Evolutionary conservation across 768 basidiomycete species (phyloP), one percentile per base, ranked within the genome.

Genomic region (Coprinopsis marcescibilis): DNA sequence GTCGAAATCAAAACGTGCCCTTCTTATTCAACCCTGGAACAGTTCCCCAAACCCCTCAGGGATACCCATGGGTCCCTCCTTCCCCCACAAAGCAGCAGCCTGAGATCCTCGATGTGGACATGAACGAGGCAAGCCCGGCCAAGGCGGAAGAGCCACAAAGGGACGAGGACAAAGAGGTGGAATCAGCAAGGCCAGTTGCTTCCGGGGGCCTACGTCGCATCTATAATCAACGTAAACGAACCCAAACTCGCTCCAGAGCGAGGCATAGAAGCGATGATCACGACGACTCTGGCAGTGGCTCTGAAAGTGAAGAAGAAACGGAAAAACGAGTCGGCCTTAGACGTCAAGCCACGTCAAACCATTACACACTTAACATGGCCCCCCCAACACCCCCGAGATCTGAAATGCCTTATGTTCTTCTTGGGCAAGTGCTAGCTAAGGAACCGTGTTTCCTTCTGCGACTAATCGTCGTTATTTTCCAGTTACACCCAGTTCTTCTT

Each of bases 401-500:
- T 23, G 85, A 89, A 50, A 65, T 71, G 27, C 94, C 94, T 17
- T 89, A 91, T 65, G 68, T 93, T 45, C 70, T 96, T 23, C 75
- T 92, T 40, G 92, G 93, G 92, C 93, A 55, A 59, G 84, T 69
- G 24, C 25, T 48, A 15, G 29, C 40, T 42, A 35, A 20, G 12
- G 24, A 48, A 32, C 25, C 45, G 11, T 14, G 27, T 8, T 24
- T 26, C 20, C 27, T 44, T 46, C 19, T 13, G 43, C 43, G 48
- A 46, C 57, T 57, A 50, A 58, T 19, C 8, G 12, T 17, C 43
- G 46, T 21, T 48, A 8, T 43, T 42, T 40, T 50, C 36, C 46
- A 89, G 89, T 51, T 98, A 98, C 64, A 70, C 95, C 17, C 95
- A 98, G 61, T 90, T 98, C 67, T 81, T 89, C 65, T 96, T 96